Percentiles rank a stretch among this genome's conserved stretches.
phyloP scores from a whole-genome alignment of 441 rosid genomes.

The Pelargonium myrrhifolium region DNA sequence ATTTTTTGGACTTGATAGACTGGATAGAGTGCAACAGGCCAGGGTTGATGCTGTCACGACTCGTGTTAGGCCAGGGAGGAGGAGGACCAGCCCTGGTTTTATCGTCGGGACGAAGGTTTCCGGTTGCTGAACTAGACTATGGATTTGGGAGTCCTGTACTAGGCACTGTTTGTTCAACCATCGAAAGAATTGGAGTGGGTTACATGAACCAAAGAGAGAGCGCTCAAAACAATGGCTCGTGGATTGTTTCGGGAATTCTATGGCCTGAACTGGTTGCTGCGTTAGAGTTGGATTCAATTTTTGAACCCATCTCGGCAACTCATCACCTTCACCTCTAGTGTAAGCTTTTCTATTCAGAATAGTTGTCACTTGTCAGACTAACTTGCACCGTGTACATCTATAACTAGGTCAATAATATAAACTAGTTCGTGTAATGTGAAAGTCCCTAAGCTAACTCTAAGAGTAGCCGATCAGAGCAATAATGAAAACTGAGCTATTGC shows the following conservation, averaged over 20 bases:
- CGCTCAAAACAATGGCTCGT: slow-evolving; percentile 57
- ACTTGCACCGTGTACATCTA: neutral
- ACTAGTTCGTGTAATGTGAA: too few relatives aligned
- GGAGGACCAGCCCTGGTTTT: slow-evolving; percentile 67
- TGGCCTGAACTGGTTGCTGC: slow-evolving; percentile 71
- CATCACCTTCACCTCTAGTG: slow-evolving; percentile 42
- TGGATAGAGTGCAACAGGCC: slow-evolving; percentile 86
- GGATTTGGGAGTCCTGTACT: slow-evolving; percentile 71
- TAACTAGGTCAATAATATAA: neutral
- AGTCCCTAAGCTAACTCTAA: neutral
- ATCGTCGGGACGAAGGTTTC: slow-evolving; percentile 70
- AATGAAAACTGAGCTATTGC: neutral
- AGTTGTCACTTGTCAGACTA: too few relatives aligned
- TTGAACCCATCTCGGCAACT: slow-evolving; percentile 59
- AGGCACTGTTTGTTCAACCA: slow-evolving; percentile 52
- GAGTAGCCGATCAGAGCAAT: neutral
- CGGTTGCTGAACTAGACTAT: slow-evolving; percentile 64
- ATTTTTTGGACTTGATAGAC: slow-evolving; percentile 73
- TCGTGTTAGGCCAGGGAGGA: slow-evolving; percentile 63
- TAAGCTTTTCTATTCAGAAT: neutral
- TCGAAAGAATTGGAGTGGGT: slow-evolving; percentile 61
- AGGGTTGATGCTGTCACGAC: slow-evolving; percentile 62
- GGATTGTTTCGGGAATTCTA: slow-evolving; percentile 66
- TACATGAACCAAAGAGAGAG: slow-evolving; percentile 82
- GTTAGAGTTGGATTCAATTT: slow-evolving; percentile 61